Evolutionary conservation across 73 alveolate species (phyloP).

Genomic region (Paramecium octaurelia): DNA sequence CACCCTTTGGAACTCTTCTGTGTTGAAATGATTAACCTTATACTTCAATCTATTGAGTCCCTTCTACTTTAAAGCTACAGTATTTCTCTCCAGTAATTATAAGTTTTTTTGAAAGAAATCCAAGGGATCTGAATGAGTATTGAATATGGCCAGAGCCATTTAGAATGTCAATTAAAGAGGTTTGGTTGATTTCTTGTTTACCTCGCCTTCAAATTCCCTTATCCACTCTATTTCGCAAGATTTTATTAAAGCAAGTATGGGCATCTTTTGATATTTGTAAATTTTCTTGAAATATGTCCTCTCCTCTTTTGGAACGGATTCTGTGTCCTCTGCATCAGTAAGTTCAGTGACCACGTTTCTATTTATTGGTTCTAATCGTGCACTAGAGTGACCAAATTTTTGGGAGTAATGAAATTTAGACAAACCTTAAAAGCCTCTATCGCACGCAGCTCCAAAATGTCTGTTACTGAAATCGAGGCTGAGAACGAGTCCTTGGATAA

Average conservation of each 20-base stretch:
- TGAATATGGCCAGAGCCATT: neutral
- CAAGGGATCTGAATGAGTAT: neutral
- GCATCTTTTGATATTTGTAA: neutral
- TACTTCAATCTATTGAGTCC: slow-evolving; percentile 1
- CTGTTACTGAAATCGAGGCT: neutral
- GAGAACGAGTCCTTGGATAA: neutral
- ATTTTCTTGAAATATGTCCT: neutral
- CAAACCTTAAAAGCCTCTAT: neutral
- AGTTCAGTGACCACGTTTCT: neutral
- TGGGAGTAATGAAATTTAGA: neutral
- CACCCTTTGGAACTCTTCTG: neutral
- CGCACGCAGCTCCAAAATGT: slow-evolving; percentile 8
- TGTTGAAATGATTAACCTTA: neutral
- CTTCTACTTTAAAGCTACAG: neutral
- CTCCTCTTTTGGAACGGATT: neutral
- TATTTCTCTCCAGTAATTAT: slow-evolving; percentile 1
- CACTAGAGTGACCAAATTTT: slow-evolving; percentile 3
- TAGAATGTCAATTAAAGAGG: neutral
- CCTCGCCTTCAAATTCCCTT: neutral
- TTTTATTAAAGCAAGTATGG: neutral
- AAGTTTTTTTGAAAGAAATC: neutral
- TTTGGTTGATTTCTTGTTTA: neutral
- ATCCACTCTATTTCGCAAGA: neutral
- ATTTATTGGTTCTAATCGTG: neutral
- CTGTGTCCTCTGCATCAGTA: slow-evolving; percentile 8